These are phyloP conservation scores for Saccharomyces uvarum DNA, from an alignment of 1,139 yeast species.

Conservation along the genomic window DNA sequence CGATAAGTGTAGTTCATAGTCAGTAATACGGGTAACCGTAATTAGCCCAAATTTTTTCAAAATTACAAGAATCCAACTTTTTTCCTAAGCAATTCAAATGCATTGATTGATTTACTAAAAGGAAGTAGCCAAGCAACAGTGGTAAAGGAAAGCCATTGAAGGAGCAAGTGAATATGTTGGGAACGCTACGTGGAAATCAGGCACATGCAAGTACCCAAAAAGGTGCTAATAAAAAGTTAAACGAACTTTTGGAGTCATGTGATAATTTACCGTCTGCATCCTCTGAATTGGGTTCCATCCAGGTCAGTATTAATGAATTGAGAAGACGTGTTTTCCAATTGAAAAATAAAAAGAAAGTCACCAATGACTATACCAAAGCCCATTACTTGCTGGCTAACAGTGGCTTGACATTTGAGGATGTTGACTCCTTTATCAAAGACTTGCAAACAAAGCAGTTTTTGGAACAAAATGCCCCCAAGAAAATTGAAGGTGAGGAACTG, in stretches of 20 bases:
- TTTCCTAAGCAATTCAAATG: not conserved
- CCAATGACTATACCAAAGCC: constrained; percentile 64
- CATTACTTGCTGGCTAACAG: constrained; percentile 86
- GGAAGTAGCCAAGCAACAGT: not conserved
- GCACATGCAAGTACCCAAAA: not conserved
- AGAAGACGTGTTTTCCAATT: constrained; percentile 59
- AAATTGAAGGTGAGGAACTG: constrained; percentile 31
- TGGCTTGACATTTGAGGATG: constrained; percentile 82
- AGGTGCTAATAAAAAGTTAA: constrained; percentile 15
- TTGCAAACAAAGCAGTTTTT: constrained; percentile 23
- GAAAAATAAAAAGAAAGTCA: constrained; percentile 37
- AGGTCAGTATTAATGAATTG: constrained; percentile 61
- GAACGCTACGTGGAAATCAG: not conserved
- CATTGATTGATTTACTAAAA: not conserved
- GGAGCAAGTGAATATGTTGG: not conserved
- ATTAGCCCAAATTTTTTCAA: not conserved
- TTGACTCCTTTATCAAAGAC: constrained; percentile 55
- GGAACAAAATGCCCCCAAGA: constrained; percentile 16
- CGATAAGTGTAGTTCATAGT: not conserved
- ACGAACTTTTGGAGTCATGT: constrained; percentile 27
- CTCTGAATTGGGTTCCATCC: constrained; percentile 30
- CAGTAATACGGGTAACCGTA: not conserved
- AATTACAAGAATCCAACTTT: not conserved
- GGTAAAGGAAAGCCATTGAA: not conserved
- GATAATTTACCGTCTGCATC: constrained; percentile 28